A percentile compares a stretch with the other conserved stretches of the same genome.
Conservation (phyloP, 768 basidiomycete genomes). For the Tephrocybe sp. region DNA sequence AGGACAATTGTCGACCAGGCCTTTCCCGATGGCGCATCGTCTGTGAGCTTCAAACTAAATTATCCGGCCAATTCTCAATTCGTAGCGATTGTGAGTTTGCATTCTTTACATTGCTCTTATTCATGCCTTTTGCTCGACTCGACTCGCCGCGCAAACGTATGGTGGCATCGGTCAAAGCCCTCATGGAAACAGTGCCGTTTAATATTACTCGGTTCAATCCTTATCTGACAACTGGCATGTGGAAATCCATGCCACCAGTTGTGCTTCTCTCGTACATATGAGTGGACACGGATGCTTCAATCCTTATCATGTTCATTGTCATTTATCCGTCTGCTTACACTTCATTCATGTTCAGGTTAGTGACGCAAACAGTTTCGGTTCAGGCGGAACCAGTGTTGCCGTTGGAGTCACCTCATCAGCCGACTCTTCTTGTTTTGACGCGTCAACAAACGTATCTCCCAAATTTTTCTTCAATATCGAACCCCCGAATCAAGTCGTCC, state of each 20-base stretch:
- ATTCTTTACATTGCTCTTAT: background rate
- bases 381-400: slow-evolving; percentile 72
- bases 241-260: background rate
- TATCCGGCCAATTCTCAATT: slow-evolving; percentile 71
- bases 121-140: background rate
- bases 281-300: too few relatives aligned
- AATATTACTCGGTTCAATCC: background rate
- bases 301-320: background rate
- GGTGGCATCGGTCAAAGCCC: too few relatives aligned
- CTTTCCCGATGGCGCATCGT: slow-evolving; percentile 41
- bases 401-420: slow-evolving; percentile 50
- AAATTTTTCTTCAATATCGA: slow-evolving; percentile 59
- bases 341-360: slow-evolving; percentile 43
- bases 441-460: slow-evolving; percentile 43
- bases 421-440: slow-evolving; percentile 60
- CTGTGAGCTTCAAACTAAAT: slow-evolving; percentile 53
- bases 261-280: background rate
- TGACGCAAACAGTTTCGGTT: slow-evolving; percentile 59
- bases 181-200: too few relatives aligned
- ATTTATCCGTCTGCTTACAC: background rate
- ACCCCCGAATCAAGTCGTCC: slow-evolving; percentile 62
- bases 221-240: background rate
- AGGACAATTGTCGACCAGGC: slow-evolving; percentile 55
- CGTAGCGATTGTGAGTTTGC: slow-evolving; percentile 64
- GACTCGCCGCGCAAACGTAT: background rate